Percentiles rank a stretch among this genome's conserved stretches.
These are phyloP conservation scores for Dendrobium officinale DNA, from an alignment of 106 monocot species.

Conservation along the genomic window DNA sequence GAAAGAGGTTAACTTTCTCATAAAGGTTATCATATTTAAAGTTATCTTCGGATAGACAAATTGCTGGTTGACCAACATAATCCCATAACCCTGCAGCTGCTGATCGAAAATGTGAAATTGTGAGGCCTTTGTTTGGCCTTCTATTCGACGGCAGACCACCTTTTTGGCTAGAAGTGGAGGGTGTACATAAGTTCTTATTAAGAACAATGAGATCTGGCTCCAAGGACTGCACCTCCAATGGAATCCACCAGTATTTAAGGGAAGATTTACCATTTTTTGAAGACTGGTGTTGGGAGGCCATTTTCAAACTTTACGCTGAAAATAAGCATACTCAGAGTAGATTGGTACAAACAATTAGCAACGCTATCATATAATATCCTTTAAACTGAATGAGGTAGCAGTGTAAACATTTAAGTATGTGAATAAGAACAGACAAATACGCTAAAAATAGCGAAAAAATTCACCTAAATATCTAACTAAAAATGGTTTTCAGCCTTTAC, in stretches of 20 bases:
- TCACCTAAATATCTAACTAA: background rate
- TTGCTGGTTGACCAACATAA: conserved; percentile 41
- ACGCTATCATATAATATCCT: background rate
- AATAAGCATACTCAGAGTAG: background rate
- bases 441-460: background rate
- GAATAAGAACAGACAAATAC: background rate
- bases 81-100: conserved; percentile 57
- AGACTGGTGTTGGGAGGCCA: conserved; percentile 19
- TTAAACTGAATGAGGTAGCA: background rate
- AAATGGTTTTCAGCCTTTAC: conserved; percentile 1
- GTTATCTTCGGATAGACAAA: conserved; percentile 15
- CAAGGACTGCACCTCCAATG: conserved; percentile 28
- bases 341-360: background rate
- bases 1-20: conserved; percentile 18
- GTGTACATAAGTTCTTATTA: conserved; percentile 4
- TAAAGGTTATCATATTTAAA: conserved; percentile 13
- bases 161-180: conserved; percentile 11
- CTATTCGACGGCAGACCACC: conserved; percentile 10
- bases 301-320: conserved; percentile 12
- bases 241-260: conserved; percentile 43
- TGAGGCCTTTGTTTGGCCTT: conserved; percentile 22
- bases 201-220: conserved; percentile 10
- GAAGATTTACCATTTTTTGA: conserved; percentile 34
- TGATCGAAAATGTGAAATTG: conserved; percentile 48
- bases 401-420: background rate